Percentiles rank a stretch among this genome's conserved stretches.
phyloP scores from a whole-genome alignment of 1,139 yeast genomes.

The Hyphopichia buzzinii region DNA sequence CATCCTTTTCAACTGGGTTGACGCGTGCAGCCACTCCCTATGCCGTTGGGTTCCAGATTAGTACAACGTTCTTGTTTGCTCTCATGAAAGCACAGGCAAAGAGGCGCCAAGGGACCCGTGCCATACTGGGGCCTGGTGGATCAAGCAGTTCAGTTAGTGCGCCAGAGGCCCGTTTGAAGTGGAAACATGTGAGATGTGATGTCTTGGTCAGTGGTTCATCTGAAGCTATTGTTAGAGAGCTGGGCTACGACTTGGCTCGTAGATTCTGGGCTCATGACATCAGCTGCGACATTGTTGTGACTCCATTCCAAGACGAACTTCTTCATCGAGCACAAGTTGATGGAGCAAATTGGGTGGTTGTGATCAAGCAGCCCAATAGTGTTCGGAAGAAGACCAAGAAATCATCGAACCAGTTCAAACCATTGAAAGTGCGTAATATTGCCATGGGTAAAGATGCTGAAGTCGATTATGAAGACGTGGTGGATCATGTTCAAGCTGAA shows the following conservation, averaged over 20 bases:
- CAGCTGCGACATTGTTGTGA: conserved; percentile 65
- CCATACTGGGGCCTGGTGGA: conserved; percentile 30
- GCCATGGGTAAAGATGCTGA: conserved; percentile 64
- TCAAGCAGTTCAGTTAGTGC: conserved; percentile 32
- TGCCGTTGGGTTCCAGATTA: conserved; percentile 82
- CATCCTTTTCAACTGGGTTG: conserved; percentile 49
- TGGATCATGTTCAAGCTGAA: conserved; percentile 47
- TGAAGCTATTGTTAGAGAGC: conserved; percentile 48
- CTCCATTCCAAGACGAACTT: conserved; percentile 63
- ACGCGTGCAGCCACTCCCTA: conserved; percentile 33
- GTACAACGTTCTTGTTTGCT: conserved; percentile 41
- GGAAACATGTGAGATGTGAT: conserved; percentile 61
- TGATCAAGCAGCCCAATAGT: conserved; percentile 60
- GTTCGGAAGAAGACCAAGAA: conserved; percentile 37
- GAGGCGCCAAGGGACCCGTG: conserved; percentile 23
- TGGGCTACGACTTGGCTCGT: conserved; percentile 62
- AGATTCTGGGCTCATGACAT: conserved; percentile 70
- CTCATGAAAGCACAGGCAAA: conserved; percentile 36
- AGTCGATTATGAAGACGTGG: conserved; percentile 64
- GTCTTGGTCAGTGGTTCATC: conserved; percentile 72
- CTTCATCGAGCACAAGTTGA: conserved; percentile 61
- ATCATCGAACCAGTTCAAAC: conserved; percentile 49
- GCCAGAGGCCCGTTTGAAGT: conserved; percentile 17
- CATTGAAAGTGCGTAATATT: conserved; percentile 67
- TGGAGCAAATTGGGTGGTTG: conserved; percentile 72